These are phyloP conservation scores for Fusarium nisikadoi DNA, from an alignment of 2,329 filamentous ascomycete genomes.

Conservation along the genomic window DNA sequence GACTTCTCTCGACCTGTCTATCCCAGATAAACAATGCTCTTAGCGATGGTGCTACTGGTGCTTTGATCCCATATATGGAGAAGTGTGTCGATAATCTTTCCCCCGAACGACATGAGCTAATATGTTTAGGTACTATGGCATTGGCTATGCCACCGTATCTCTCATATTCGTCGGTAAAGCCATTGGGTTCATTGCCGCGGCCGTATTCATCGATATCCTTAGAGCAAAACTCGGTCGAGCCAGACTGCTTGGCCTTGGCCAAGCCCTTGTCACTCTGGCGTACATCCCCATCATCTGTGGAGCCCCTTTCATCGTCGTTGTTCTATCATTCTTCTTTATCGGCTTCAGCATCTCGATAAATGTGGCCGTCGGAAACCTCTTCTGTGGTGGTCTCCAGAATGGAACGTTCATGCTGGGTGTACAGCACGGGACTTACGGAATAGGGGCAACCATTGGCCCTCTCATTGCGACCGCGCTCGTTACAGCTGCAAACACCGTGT, in stretches of 20 bases:
- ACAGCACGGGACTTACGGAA: slow-evolving; percentile 74
- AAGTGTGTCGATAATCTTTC: slow-evolving; percentile 49
- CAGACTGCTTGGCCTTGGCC: slow-evolving; percentile 68
- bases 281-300: slow-evolving; percentile 73
- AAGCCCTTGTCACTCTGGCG: slow-evolving; percentile 66
- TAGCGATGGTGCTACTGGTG: slow-evolving; percentile 80
- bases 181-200: slow-evolving; percentile 78
- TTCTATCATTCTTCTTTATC: slow-evolving; percentile 75
- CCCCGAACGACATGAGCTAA: background rate
- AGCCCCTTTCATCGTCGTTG: slow-evolving; percentile 76
- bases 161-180: slow-evolving; percentile 85
- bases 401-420: slow-evolving; percentile 67
- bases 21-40: slow-evolving; percentile 76
- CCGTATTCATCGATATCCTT: slow-evolving; percentile 73
- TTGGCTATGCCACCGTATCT: slow-evolving; percentile 82
- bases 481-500: slow-evolving; percentile 65
- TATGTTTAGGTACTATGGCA: slow-evolving; percentile 67
- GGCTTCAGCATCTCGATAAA: slow-evolving; percentile 68
- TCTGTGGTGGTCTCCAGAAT: slow-evolving; percentile 64
- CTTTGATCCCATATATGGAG: slow-evolving; percentile 84
- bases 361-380: slow-evolving; percentile 68
- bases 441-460: slow-evolving; percentile 74
- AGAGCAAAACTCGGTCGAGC: slow-evolving; percentile 72
- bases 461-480: slow-evolving; percentile 80
- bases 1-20: slow-evolving; percentile 71